Evolutionary conservation across 2,329 filamentous ascomycete species (phyloP).

Genomic region (Aspergillus sp.): DNA sequence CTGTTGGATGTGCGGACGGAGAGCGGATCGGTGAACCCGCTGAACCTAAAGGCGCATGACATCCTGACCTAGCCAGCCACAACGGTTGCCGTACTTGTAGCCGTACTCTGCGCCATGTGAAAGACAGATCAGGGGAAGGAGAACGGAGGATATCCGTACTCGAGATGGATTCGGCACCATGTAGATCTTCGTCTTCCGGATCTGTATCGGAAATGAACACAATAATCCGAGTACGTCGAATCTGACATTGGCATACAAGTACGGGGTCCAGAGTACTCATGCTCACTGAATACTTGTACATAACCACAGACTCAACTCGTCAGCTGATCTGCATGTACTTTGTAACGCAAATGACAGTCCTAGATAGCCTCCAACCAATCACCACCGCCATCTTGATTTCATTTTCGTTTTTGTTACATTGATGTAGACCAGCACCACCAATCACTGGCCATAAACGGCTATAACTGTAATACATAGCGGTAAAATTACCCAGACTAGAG

Average conservation of each 20-base stretch:
- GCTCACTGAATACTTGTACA: too few relatives aligned
- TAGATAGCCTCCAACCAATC: not conserved
- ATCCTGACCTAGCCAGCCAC: conserved; percentile 15
- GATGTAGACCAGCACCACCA: not conserved
- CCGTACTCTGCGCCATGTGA: too few relatives aligned
- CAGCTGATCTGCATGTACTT: conserved; percentile 1
- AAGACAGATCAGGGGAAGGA: too few relatives aligned
- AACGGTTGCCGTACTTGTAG: conserved; percentile 7
- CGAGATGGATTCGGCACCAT: too few relatives aligned
- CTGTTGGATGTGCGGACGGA: conserved; percentile 14
- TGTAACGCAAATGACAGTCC: not conserved
- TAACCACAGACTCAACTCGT: not conserved
- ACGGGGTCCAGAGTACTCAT: too few relatives aligned
- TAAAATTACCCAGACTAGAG: not conserved
- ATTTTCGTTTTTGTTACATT: conserved; percentile 1
- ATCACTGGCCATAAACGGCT: too few relatives aligned
- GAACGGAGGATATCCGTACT: too few relatives aligned
- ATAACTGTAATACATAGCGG: too few relatives aligned
- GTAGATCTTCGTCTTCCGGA: too few relatives aligned
- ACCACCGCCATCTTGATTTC: not conserved
- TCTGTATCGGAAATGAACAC: too few relatives aligned
- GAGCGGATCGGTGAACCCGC: conserved; percentile 28
- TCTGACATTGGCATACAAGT: too few relatives aligned
- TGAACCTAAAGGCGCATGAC: conserved; percentile 30
- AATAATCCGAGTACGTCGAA: too few relatives aligned